These are phyloP conservation scores for Atractiella rhizophila DNA, from an alignment of 768 basidiomycete species.

Conservation along the genomic window DNA sequence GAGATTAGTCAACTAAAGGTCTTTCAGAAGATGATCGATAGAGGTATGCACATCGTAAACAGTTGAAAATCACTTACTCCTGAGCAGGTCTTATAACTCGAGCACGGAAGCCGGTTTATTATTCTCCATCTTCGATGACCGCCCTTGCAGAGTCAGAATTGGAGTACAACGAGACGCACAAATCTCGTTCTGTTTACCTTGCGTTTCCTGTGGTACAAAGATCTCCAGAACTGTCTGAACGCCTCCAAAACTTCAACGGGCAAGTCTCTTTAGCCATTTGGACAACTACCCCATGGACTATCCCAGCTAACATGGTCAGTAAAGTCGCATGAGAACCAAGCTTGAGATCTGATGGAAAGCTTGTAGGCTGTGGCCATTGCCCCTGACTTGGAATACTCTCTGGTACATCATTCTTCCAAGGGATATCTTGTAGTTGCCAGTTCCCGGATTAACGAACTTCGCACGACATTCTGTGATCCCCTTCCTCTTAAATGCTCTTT, in stretches of 20 bases:
- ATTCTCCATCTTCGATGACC: conserved; percentile 79
- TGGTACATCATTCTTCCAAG: conserved; percentile 22
- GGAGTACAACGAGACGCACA: conserved; percentile 63
- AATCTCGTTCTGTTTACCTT: conserved; percentile 69
- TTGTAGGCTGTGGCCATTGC: conserved; percentile 72
- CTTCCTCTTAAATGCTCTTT: conserved; percentile 15
- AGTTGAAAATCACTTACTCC: too few species aligned
- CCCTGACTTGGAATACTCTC: conserved; percentile 39
- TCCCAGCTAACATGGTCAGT: conserved; percentile 77
- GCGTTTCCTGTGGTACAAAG: conserved; percentile 32
- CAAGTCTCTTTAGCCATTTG: conserved; percentile 47
- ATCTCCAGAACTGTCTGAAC: neutral
- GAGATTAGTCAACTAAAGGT: conserved; percentile 66
- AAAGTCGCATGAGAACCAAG: too few species aligned
- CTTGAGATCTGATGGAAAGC: neutral
- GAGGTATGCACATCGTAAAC: conserved; percentile 35
- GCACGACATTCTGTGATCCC: too few species aligned
- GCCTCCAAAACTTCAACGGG: neutral
- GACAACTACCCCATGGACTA: conserved; percentile 96
- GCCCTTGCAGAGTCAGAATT: conserved; percentile 89
- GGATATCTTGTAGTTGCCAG: conserved; percentile 22
- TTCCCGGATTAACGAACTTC: conserved; percentile 21
- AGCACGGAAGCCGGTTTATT: conserved; percentile 20
- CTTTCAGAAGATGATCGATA: conserved; percentile 67
- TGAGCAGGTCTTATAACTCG: conserved; percentile 7